Conservation (phyloP, 1,139 yeast species). For the Wickerhamomyces sp. region DNA sequence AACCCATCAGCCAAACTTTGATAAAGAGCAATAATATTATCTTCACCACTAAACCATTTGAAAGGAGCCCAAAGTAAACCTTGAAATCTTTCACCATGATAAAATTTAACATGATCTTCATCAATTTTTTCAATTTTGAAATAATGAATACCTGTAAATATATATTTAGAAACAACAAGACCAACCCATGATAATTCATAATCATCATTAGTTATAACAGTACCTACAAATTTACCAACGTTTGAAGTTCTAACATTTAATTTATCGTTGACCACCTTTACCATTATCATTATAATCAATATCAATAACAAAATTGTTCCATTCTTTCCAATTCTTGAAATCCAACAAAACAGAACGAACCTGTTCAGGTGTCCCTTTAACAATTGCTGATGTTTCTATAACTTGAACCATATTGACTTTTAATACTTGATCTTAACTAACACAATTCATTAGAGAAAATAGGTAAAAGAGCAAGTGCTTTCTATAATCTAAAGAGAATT, state of each 20-base stretch:
- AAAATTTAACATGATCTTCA: conserved; percentile 1
- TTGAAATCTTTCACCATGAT: conserved; percentile 5
- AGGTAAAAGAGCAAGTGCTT: no score
- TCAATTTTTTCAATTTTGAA: conserved; percentile 5
- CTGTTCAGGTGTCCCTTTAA: neutral
- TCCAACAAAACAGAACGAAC: conserved; percentile 4
- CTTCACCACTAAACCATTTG: conserved; percentile 1
- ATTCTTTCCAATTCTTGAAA: neutral
- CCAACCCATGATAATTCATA: conserved; percentile 6
- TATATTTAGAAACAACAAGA: neutral
- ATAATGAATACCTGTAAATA: conserved; percentile 4
- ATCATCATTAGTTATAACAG: conserved; percentile 1
- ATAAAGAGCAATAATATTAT: neutral
- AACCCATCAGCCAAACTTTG: conserved; percentile 1
- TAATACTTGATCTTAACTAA: no score
- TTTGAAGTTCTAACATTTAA: neutral
- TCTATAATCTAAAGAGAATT: no score
- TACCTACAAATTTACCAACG: neutral
- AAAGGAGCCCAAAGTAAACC: conserved; percentile 1
- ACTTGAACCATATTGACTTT: no score
- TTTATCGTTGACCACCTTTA: neutral
- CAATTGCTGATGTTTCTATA: no score
- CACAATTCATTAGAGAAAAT: no score
- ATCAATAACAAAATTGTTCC: neutral
- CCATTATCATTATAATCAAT: neutral